Base-by-base conservation (phyloP, 768 basidiomycete genomes). In the Kwoniella bestiolae region DNA sequence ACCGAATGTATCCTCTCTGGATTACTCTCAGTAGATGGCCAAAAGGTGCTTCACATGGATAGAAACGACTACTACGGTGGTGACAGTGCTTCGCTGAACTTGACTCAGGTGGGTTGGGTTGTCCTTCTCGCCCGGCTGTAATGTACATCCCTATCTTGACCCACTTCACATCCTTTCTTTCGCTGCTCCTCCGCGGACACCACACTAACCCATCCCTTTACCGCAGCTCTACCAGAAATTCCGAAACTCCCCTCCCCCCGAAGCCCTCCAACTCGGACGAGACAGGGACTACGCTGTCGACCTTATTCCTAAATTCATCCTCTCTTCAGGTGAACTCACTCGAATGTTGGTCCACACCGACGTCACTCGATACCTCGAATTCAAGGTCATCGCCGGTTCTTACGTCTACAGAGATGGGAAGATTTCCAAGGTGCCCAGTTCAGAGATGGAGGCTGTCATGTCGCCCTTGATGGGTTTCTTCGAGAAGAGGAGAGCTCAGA, bases 1-100 rank as follows among this genome's bases (percentile, higher is more conserved):
- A 97, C 95, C 29, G 96, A 99, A 82, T 98, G 96, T 84, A 94
- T 98, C 81, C 88, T 99, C 67, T 98, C 96, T 16, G 96, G 96
- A 38, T 84, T 99, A 75, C 86, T 99, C 75, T 98, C 95, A n/a
- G 95, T 97, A 49, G 96, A 97, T 82, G 95, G 96, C 69, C 97
- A 98, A 87, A 99, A 98, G 84, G 96, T 99, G 76, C 88, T 99
- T 56, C 96, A 99, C 83, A 97, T 80, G 76, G 69, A 78, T 69
- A 76, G 83, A 21, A 98, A 98, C 77, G 95, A 99, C 82, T 99
- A 99, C 83, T 99, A 99, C 68, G 96, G 96, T 49, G 96, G 91
- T 61, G 96, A 97, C 79, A 91, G 91, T 78, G 96, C 96, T 50
- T 93, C 91, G 84, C 84, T 98, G 81, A 99, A 98, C 84, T 83